These are phyloP conservation scores for Pythium folliculosum DNA, from an alignment of 352 stramenopile species.

Conservation along the genomic window DNA sequence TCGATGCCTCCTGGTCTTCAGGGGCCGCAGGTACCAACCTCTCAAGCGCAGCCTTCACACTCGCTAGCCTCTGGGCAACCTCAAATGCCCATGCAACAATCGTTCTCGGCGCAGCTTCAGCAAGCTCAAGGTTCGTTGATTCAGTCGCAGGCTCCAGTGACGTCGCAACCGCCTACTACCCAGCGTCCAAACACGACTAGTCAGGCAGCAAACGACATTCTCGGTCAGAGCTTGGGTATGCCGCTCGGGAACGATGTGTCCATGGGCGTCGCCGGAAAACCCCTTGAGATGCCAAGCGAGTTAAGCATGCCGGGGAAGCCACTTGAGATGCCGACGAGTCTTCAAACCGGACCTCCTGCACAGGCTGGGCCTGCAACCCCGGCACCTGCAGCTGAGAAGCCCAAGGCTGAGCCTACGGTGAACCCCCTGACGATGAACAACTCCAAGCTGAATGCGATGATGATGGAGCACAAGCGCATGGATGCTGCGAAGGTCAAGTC, in stretches of 20 bases:
- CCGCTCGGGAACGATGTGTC: slow-evolving; percentile 5
- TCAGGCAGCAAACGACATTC: slow-evolving; percentile 27
- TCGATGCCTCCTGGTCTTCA: slow-evolving; percentile 29
- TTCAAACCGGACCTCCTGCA: slow-evolving; percentile 15
- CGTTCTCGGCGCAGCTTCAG: slow-evolving; percentile 27
- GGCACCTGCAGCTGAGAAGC: background rate
- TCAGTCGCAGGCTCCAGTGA: slow-evolving; percentile 12
- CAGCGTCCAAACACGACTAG: slow-evolving; percentile 11
- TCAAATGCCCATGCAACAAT: slow-evolving; percentile 9
- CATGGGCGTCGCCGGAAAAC: slow-evolving; percentile 15
- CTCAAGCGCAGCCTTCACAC: slow-evolving; percentile 2
- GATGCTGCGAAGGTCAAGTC: slow-evolving; percentile 46
- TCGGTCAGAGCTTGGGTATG: slow-evolving; percentile 25
- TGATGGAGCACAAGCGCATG: slow-evolving; percentile 79
- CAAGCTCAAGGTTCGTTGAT: slow-evolving; percentile 18
- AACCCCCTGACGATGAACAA: slow-evolving; percentile 84
- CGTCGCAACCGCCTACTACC: slow-evolving; percentile 1
- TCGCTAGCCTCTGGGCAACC: background rate
- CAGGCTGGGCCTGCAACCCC: background rate
- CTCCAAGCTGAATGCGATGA: slow-evolving; percentile 85
- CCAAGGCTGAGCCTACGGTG: slow-evolving; percentile 26
- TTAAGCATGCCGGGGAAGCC: slow-evolving; percentile 21
- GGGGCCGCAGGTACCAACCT: background rate
- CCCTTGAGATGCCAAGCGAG: slow-evolving; percentile 33
- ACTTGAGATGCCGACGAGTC: slow-evolving; percentile 26